Conservation (phyloP, 2,329 filamentous ascomycete genomes). For the Cladosporium sp. region DNA sequence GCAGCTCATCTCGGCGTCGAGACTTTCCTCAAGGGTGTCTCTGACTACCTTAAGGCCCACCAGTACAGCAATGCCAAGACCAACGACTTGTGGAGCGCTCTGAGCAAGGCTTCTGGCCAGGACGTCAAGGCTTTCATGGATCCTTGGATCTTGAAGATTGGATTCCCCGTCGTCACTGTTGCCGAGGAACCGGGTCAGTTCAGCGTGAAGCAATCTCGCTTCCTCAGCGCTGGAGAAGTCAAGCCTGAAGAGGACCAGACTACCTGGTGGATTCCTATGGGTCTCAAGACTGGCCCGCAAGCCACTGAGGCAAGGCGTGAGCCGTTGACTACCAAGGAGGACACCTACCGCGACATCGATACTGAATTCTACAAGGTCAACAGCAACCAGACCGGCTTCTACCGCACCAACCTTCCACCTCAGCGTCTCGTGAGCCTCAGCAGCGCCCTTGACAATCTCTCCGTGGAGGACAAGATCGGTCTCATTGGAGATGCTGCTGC, state of each 20-base stretch:
- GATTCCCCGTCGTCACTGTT: constrained; percentile 85
- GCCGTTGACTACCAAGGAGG: constrained; percentile 70
- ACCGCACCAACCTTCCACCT: constrained; percentile 90
- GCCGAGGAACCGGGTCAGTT: constrained; percentile 80
- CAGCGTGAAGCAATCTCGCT: constrained; percentile 77
- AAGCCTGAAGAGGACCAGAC: constrained; percentile 88
- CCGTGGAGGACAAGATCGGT: constrained; percentile 85
- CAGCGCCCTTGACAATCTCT: constrained; percentile 69
- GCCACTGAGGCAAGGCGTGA: constrained; percentile 59
- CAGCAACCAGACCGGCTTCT: constrained; percentile 81
- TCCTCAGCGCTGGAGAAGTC: constrained; percentile 86
- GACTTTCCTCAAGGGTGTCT: constrained; percentile 85
- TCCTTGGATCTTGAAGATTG: constrained; percentile 92
- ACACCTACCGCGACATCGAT: constrained; percentile 70
- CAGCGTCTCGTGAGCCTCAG: constrained; percentile 76
- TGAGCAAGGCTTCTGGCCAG: constrained; percentile 81
- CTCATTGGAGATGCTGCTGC: constrained; percentile 87
- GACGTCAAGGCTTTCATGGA: constrained; percentile 87
- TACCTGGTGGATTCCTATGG: constrained; percentile 92
- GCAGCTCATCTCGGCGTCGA: constrained; percentile 84
- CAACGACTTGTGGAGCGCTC: constrained; percentile 81
- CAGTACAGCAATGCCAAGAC: constrained; percentile 89
- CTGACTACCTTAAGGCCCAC: constrained; percentile 82
- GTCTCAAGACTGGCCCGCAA: constrained; percentile 70
- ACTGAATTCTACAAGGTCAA: constrained; percentile 92